Evolutionary conservation across 2,329 filamentous ascomycete genomes (phyloP), one percentile per base, ranked within the genome.

Genomic region (Aspergillaceae sp.): DNA sequence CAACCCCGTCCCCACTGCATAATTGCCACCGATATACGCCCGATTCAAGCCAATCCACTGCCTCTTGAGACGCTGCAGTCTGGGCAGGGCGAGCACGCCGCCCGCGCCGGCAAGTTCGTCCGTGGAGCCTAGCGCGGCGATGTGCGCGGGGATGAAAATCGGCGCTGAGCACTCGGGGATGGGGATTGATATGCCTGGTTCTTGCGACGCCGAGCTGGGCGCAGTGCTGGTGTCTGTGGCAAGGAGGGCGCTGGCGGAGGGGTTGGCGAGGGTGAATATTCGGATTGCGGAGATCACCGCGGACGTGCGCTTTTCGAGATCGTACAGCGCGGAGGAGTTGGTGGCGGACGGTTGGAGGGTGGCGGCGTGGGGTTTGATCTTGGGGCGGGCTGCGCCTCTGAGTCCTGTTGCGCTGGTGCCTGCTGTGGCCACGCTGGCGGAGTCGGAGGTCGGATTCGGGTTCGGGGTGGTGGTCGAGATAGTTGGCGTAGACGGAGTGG

Each of bases 31-130:
- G 29, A 67, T 55, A 57, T 68, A 69, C 29, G 59, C 58, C 41
- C 71, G 56, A 48, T 74, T 72, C 48, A 73, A 60, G 48, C 68
- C 63, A 36, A 73, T 71, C 65, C 70, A 74, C 56, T 72, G 71
- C 45, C 71, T 61, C 19, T 69, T 54, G 49, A 73, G 42, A 10
- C 71, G 54, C 58, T 74, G 71, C 48, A 73, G 48, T 38, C 65
- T 55, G 29, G 71, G 71, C 35, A 72, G 53, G 1, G 65, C 62
- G 8, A 73, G 56, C 7, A 67, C 55, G 0, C 68, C 68, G 4
- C 67, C 68, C 1, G 66, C 65, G 11, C 64, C 68, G 3, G 65
- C 66, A 2, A 71, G 53, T 50, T 70, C 68, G 47, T 71, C 68
- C n/a, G 68, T 70, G 7, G 65, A 59, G 4, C 61, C 60, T 2